Evolutionary conservation across 2,329 filamentous ascomycete genomes (phyloP), one percentile per base, ranked within the genome.

Genomic region (Blumeria hordei): DNA sequence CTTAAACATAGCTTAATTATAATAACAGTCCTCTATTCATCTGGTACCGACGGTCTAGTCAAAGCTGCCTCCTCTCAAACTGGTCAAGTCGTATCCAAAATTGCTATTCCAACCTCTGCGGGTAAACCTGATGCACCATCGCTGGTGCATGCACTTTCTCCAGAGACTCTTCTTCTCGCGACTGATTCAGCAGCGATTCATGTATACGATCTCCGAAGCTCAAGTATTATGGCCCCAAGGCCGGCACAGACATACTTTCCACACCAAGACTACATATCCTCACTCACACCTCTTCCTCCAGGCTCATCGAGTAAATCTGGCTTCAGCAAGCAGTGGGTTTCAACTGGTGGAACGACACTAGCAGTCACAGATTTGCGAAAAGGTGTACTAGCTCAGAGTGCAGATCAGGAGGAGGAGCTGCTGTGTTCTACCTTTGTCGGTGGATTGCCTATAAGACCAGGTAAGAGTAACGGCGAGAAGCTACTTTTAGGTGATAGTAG

Each of bases 321-420:
- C 5, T 90, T 85, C 66, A 80, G 85, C 62, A 94, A 94, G 69
- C 90, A 96, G 69, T 98, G 88, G 84, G 77, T 95, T 54, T 92
- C 84, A 39, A 95, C 88, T 0, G 92, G 92, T 36, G 88, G 88
- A 47, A 90, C 86, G 1, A 96, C 90, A 0, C 71, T 98, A 18
- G 86, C 88, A 1, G 81, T 95, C 39, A 94, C 88, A 0, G 92
- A 98, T 66, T 72, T 95, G 47, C 79, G 90, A 28, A 76, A 85
- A 51, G 90, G 90, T 12, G 85, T 95, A 6, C 71, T 96, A 45
- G 83, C 88, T 3, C 83, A 83, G 57, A 94, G 87, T 60, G 92
- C 95, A 64, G 88, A 96, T 63, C 92, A 96, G 65, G 92, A 93
- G 62, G 88, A 95, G 60, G 87, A 96, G 68, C 70, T 96, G 57